Percentiles rank a stretch among this genome's conserved stretches.
phyloP scores from a whole-genome alignment of 1,139 yeast species.

The Suhomyces maxii region DNA sequence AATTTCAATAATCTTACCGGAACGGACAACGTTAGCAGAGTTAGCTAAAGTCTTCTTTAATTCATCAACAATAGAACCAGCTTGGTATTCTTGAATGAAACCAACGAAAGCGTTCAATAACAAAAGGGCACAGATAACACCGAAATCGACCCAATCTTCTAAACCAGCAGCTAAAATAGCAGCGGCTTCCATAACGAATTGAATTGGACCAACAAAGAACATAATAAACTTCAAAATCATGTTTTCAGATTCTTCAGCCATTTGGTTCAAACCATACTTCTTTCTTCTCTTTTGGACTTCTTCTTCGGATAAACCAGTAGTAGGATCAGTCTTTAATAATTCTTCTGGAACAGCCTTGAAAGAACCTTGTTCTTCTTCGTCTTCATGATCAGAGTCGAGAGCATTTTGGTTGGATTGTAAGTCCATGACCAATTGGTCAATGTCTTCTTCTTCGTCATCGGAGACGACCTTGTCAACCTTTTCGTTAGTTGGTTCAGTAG shows the following conservation, averaged over 20 bases:
- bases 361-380: slow-evolving; percentile 47
- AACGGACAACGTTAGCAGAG: slow-evolving; percentile 84
- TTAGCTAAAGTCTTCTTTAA: slow-evolving; percentile 91
- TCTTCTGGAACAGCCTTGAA: slow-evolving; percentile 85
- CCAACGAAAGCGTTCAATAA: slow-evolving; percentile 92
- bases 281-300: slow-evolving; percentile 87
- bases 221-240: slow-evolving; percentile 77
- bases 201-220: slow-evolving; percentile 98
- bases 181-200: slow-evolving; percentile 99
- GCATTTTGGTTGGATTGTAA: slow-evolving; percentile 77
- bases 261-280: slow-evolving; percentile 91
- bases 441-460: slow-evolving; percentile 78
- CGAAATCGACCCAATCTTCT: slow-evolving; percentile 99
- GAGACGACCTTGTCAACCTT: slow-evolving; percentile 50
- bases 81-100: slow-evolving; percentile 96
- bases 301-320: slow-evolving; percentile 75
- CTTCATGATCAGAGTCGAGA: slow-evolving; percentile 43
- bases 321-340: slow-evolving; percentile 82
- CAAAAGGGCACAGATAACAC: slow-evolving; percentile 90
- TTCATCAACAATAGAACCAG: slow-evolving; percentile 94
- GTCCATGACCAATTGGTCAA: slow-evolving; percentile 85
- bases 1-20: slow-evolving; percentile 73
- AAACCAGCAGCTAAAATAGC: slow-evolving; percentile 97
- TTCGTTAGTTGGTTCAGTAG: slow-evolving; percentile 53
- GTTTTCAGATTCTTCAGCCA: slow-evolving; percentile 92